phyloP scores from a whole-genome alignment of 2,329 filamentous ascomycete genomes.

The Verticillium nonalfalfae region DNA sequence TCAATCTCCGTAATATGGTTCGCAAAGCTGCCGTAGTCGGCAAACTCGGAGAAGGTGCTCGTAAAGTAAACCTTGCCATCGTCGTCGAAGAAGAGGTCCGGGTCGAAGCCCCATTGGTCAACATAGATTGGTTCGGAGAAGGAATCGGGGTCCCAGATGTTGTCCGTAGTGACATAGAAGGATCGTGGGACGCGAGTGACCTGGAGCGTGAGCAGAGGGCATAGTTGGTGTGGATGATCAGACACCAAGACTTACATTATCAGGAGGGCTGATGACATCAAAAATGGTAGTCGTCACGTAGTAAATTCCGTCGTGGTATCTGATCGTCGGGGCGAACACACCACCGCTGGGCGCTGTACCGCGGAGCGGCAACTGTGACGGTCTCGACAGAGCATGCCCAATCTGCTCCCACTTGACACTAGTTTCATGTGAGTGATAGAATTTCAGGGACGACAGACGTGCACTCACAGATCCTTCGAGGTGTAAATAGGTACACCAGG shows the following conservation, averaged over 20 bases:
- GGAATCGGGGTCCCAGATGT: constrained; percentile 10
- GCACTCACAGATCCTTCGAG: constrained; percentile 7
- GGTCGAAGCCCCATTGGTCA: constrained; percentile 11
- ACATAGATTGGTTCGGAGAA: constrained; percentile 12
- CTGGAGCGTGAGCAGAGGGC: neutral
- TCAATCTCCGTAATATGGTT: constrained; percentile 12
- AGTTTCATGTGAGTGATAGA: neutral
- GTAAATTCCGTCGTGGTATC: constrained; percentile 8
- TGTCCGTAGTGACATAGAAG: constrained; percentile 8
- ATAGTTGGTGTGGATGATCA: neutral
- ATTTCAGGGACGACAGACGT: no score
- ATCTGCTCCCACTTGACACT: constrained; percentile 11
- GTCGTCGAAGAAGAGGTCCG: constrained; percentile 6
- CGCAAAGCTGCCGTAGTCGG: constrained; percentile 9
- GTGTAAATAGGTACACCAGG: constrained; percentile 11
- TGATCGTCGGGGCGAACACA: constrained; percentile 8
- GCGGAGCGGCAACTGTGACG: constrained; percentile 9
- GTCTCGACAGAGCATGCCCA: constrained; percentile 7
- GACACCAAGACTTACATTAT: constrained; percentile 3
- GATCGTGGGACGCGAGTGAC: constrained; percentile 8
- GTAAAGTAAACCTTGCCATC: constrained; percentile 10
- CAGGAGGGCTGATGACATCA: constrained; percentile 9
- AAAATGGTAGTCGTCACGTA: constrained; percentile 9
- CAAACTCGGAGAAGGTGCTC: constrained; percentile 5
- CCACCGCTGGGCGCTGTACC: constrained; percentile 11